Evolutionary conservation across 768 basidiomycete species (phyloP), one percentile per base, ranked within the genome.

Genomic region (Lactarius akahatsu): DNA sequence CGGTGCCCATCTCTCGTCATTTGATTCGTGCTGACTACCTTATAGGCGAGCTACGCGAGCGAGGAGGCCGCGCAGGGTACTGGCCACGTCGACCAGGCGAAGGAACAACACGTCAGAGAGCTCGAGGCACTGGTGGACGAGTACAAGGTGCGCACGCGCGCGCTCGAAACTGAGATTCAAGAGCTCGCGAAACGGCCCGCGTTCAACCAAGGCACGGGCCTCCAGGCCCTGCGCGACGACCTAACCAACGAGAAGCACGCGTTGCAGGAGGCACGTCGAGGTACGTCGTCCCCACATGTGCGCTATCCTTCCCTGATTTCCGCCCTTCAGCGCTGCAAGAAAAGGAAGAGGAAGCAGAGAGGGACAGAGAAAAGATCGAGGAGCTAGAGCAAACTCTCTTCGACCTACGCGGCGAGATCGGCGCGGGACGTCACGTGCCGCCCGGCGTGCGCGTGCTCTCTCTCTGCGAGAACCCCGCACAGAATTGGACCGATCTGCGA

Each of bases 351-450:
- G 77, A 76, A 45, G 64, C 73, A 45, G 77, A 79, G 57, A 67
- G 75, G 45, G 80, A 83, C 18, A 76, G 81, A 1, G 79, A 79
- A 60, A 81, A 81, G 73, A 84, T 91, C 40, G 91, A 92, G 30
- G 73, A 78, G n/a, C 81, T 93, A 40, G 90, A 92, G 71, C 92
- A 94, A 73, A 80, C 82, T 10, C 82, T 94, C 8, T 92, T 91
- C 72, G 90, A 94, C 61, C 80, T 93, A 1, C 78, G 83, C 4
- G 91, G 91, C 0, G 87, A 90, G 74, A 87, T 92, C 32, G 91
- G 86, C 0, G 85, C 83, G 0, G 93, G 91, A 4, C 78, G 87
- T 50, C 89, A 92, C 69, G 80, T 92, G 0, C 91, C 92, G 0
- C 89, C 89, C 0, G 84, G 84, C 45, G 80, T 83, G 23, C 86